These are phyloP conservation scores for Monilinia fructicola DNA, from an alignment of 2,329 filamentous ascomycete genomes.

Conservation along the genomic window DNA sequence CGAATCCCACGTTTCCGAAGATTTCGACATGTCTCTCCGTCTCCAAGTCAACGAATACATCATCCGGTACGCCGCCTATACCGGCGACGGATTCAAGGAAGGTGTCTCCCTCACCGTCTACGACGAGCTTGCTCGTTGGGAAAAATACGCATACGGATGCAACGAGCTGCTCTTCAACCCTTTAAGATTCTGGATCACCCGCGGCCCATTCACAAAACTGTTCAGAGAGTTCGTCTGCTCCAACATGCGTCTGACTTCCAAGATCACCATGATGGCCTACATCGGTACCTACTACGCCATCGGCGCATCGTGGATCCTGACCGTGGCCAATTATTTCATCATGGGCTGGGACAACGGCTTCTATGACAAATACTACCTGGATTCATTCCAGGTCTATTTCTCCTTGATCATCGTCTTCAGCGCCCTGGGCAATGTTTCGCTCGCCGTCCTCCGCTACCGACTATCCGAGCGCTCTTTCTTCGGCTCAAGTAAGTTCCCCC, in stretches of 20 bases:
- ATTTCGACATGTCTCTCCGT: slow-evolving; percentile 79
- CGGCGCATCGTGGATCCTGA: slow-evolving; percentile 72
- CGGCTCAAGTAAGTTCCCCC: slow-evolving; percentile 1
- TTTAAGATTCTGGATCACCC: slow-evolving; percentile 68
- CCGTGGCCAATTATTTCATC: slow-evolving; percentile 71
- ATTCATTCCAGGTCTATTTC: slow-evolving; percentile 78
- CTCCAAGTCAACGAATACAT: slow-evolving; percentile 71
- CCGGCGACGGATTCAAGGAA: slow-evolving; percentile 76
- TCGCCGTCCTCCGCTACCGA: slow-evolving; percentile 72
- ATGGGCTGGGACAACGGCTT: slow-evolving; percentile 75
- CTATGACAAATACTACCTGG: slow-evolving; percentile 77
- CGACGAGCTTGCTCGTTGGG: slow-evolving; percentile 81
- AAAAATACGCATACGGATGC: slow-evolving; percentile 84
- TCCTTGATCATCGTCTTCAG: slow-evolving; percentile 78
- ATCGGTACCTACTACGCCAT: slow-evolving; percentile 81
- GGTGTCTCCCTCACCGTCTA: slow-evolving; percentile 83
- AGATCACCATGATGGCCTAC: slow-evolving; percentile 74
- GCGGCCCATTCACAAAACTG: slow-evolving; percentile 75
- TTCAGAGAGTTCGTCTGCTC: slow-evolving; percentile 73
- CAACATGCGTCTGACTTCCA: slow-evolving; percentile 73
- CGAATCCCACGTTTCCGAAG: slow-evolving; percentile 75
- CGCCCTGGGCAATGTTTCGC: slow-evolving; percentile 55
- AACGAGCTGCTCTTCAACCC: slow-evolving; percentile 82
- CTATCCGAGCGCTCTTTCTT: slow-evolving; percentile 54
- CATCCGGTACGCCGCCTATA: slow-evolving; percentile 71